Percentiles rank a stretch among this genome's conserved stretches.
These are phyloP conservation scores for Fragaria vesca DNA, from an alignment of 306 rosid genomes.

Conservation along the genomic window DNA sequence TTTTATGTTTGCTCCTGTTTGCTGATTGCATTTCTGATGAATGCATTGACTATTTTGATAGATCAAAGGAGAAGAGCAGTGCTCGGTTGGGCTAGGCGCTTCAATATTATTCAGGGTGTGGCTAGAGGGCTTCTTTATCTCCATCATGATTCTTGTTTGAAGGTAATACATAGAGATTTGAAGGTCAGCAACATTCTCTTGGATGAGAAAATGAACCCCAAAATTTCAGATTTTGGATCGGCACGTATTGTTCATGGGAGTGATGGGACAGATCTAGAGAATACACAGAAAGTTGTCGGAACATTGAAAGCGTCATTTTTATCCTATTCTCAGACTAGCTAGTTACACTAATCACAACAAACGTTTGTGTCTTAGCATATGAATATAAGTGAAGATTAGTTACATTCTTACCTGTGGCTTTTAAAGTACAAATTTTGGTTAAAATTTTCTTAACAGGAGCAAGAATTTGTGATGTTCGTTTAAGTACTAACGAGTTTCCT, in stretches of 20 bases:
- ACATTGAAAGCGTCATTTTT: conserved; percentile 21
- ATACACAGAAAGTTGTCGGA: conserved; percentile 25
- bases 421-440: too few relatives aligned
- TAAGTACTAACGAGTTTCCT: background rate
- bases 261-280: conserved; percentile 4
- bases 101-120: conserved; percentile 9
- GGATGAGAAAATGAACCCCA: conserved; percentile 34
- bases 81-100: conserved; percentile 12
- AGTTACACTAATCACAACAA: too few relatives aligned
- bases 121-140: conserved; percentile 16
- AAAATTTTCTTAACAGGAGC: background rate
- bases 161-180: background rate
- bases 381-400: background rate
- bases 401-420: background rate
- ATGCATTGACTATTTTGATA: background rate
- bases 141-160: conserved; percentile 3
- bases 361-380: too few relatives aligned
- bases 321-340: too few relatives aligned
- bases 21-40: too few relatives aligned
- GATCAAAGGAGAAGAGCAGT: background rate
- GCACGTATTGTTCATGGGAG: conserved; percentile 10
- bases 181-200: conserved; percentile 30
- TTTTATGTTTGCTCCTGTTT: too few relatives aligned
- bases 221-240: conserved; percentile 41
- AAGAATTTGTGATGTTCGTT: background rate